phyloP scores from a whole-genome alignment of 345 rosid species.

The Pugionium dolabratum region DNA sequence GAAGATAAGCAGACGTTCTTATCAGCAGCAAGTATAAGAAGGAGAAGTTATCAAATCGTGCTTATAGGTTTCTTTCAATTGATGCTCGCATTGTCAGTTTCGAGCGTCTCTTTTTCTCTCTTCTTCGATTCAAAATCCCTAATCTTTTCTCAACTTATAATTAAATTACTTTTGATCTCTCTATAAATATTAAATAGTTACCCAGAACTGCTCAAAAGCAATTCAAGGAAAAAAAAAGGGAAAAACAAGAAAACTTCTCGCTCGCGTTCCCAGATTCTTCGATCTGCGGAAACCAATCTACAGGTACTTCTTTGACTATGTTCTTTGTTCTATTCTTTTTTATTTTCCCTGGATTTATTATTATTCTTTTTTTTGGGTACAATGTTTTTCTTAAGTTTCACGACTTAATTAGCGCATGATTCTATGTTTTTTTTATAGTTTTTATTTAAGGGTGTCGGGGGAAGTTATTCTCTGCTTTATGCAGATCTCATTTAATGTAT shows the following conservation, averaged over 20 bases:
- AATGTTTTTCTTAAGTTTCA: background rate
- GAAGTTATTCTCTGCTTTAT: background rate
- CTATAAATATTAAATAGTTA: slow-evolving; percentile 21
- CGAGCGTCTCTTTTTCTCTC: slow-evolving; percentile 27
- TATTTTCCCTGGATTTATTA: background rate
- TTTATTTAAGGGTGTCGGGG: background rate
- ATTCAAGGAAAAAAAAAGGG: background rate
- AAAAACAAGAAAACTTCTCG: background rate
- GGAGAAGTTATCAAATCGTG: background rate
- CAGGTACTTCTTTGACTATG: slow-evolving; percentile 23
- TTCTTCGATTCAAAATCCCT: slow-evolving; percentile 31
- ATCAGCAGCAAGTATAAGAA: background rate
- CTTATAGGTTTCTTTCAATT: slow-evolving; percentile 27
- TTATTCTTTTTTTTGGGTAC: no score
- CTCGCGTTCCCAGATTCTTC: slow-evolving; percentile 22
- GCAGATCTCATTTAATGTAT: slow-evolving; percentile 39
- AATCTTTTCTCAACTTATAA: background rate
- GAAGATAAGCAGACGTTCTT: background rate
- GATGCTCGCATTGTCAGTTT: slow-evolving; percentile 32
- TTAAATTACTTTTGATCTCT: slow-evolving; percentile 9
- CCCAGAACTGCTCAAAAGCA: slow-evolving; percentile 24
- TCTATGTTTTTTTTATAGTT: background rate
- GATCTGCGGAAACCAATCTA: slow-evolving; percentile 18
- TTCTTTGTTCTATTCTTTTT: background rate
- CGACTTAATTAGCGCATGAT: slow-evolving; percentile 14